Percentiles rank a stretch among this genome's conserved stretches.
These are phyloP conservation scores for Plectosphaerella cucumerina DNA, from an alignment of 2,329 filamentous ascomycete species.

Conservation along the genomic window DNA sequence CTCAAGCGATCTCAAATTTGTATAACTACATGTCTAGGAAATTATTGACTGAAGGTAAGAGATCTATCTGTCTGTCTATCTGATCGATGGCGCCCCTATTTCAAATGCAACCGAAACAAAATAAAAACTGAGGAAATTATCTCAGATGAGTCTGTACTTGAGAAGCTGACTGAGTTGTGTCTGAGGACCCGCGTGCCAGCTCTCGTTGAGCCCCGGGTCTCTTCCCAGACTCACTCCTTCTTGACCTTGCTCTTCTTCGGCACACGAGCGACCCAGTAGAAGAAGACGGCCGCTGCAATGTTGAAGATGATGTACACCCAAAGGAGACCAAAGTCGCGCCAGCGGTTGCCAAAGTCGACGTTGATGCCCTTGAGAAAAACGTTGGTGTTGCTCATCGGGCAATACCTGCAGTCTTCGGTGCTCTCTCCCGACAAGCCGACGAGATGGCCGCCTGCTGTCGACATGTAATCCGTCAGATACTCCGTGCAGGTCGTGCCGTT, in stretches of 20 bases:
- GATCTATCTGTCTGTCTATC: not conserved
- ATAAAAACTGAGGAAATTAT: too few species aligned
- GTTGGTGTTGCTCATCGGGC: constrained; percentile 9
- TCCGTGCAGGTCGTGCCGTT: constrained; percentile 46
- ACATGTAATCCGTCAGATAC: constrained; percentile 49
- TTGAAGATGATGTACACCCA: constrained; percentile 53
- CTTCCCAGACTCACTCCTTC: not conserved
- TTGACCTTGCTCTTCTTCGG: constrained; percentile 14
- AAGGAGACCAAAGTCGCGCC: constrained; percentile 48
- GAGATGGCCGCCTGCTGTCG: constrained; percentile 41
- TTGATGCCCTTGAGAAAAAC: constrained; percentile 19
- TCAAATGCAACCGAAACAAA: too few species aligned
- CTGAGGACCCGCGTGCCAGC: too few species aligned
- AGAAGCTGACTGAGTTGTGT: too few species aligned
- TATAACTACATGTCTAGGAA: not conserved
- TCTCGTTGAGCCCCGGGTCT: not conserved
- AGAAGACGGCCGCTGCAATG: constrained; percentile 38
- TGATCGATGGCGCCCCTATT: too few species aligned
- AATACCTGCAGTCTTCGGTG: constrained; percentile 22
- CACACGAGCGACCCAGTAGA: constrained; percentile 38
- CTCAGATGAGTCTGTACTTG: too few species aligned
- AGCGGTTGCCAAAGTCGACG: constrained; percentile 43
- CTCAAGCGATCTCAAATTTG: too few species aligned
- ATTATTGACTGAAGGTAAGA: not conserved
- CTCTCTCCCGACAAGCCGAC: constrained; percentile 30